Conservation (phyloP, 352 stramenopile species). For the Globisporangium splendens region DNA sequence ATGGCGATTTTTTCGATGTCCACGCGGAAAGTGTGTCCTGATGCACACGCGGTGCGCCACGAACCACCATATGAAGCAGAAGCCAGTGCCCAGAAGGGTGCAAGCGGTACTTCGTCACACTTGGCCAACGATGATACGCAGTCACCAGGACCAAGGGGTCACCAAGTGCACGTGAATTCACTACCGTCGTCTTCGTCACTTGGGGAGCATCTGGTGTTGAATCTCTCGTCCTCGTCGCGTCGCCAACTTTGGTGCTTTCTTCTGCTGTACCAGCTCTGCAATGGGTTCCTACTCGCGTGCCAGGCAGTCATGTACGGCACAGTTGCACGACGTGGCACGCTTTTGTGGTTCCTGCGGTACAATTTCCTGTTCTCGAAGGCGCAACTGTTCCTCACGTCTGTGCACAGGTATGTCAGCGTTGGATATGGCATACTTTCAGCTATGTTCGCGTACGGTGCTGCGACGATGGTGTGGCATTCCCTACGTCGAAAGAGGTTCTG, state of each 20-base stretch:
- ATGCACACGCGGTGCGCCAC: no score
- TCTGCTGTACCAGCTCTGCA: constrained; percentile 9
- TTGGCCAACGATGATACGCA: no score
- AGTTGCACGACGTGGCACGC: neutral
- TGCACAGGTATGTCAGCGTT: constrained; percentile 4
- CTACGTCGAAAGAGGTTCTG: neutral
- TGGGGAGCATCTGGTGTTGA: no score
- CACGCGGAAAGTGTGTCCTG: no score
- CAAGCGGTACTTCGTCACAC: no score
- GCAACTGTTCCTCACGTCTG: constrained; percentile 7
- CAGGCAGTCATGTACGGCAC: constrained; percentile 10
- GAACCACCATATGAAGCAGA: no score
- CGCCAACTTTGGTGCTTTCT: constrained; percentile 6
- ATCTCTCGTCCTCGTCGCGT: neutral
- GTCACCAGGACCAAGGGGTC: no score
- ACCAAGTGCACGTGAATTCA: no score
- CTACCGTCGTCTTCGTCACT: no score
- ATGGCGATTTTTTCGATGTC: no score
- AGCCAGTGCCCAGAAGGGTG: no score
- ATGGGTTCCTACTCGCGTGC: constrained; percentile 5
- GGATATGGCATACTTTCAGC: constrained; percentile 4
- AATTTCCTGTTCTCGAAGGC: constrained; percentile 20
- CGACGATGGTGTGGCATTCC: constrained; percentile 14
- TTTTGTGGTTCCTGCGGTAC: constrained; percentile 15
- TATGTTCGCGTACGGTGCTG: constrained; percentile 6